phyloP scores from a whole-genome alignment of 345 rosid species.

The Euphorbia lathyris region DNA sequence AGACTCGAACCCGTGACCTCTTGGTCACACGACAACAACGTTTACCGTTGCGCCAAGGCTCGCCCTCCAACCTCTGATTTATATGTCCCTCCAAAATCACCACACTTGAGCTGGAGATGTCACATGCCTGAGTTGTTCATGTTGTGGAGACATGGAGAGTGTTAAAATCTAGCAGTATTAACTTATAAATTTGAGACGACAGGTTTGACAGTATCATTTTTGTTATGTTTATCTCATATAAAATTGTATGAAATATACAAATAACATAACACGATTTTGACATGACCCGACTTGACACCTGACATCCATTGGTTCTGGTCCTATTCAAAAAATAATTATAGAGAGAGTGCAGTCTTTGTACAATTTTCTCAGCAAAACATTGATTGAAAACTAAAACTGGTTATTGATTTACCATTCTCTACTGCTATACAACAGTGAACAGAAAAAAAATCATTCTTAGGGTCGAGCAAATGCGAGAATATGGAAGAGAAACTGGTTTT shows the following conservation, averaged over 20 bases:
- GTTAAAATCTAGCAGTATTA: no score
- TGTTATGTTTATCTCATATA: no score
- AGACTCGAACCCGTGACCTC: no score
- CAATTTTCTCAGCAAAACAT: neutral
- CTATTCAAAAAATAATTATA: conserved; percentile 23
- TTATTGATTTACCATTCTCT: neutral
- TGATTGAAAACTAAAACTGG: neutral
- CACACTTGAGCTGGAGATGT: conserved; percentile 47
- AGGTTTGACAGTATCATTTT: neutral
- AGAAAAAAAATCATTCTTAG: neutral
- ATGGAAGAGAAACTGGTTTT: neutral
- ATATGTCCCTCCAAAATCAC: conserved; percentile 93
- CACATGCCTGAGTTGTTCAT: no score
- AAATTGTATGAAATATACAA: neutral
- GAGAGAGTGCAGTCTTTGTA: neutral
- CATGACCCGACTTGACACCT: neutral
- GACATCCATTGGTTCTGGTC: conserved; percentile 79
- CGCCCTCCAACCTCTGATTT: conserved; percentile 86
- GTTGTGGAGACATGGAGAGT: no score
- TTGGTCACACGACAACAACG: no score
- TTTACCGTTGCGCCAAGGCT: no score
- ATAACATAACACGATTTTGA: neutral
- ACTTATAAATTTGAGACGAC: neutral
- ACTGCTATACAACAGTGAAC: neutral
- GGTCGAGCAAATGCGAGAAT: neutral